Conservation (phyloP, 139 green algal species). For the Tetraselmis chui region DNA sequence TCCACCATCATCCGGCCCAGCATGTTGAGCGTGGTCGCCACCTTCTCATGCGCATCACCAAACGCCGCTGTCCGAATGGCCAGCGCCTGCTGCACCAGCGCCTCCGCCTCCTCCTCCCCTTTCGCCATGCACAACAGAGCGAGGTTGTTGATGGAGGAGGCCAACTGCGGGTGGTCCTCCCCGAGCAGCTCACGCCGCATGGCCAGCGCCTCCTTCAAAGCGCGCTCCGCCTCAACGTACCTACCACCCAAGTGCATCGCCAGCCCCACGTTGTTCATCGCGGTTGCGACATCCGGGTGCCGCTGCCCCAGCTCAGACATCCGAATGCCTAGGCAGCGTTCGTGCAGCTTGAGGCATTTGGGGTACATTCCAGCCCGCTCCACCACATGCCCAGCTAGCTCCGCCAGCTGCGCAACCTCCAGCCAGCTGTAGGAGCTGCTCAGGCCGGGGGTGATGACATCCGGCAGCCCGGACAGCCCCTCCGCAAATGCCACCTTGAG, state of each 20-base stretch:
- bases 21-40: conserved; percentile 1
- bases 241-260: background rate
- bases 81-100: conserved; percentile 1
- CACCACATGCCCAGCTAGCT: background rate
- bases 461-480: background rate
- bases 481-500: background rate
- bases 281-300: conserved; percentile 22
- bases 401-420: background rate
- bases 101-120: conserved; percentile 9
- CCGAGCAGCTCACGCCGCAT: background rate
- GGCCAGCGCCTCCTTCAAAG: background rate
- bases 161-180: background rate
- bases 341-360: background rate
- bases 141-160: background rate
- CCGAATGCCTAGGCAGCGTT: conserved; percentile 19
- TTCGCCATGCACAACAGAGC: background rate
- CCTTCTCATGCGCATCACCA: conserved; percentile 3
- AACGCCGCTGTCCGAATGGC: background rate
- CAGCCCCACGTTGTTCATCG: conserved; percentile 19
- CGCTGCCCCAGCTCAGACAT: conserved; percentile 13
- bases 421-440: background rate
- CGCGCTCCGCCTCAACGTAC: background rate
- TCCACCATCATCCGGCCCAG: conserved; percentile 14
- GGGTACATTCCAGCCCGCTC: background rate
- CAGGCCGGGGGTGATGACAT: background rate